phyloP scores from a whole-genome alignment of 169 alveolate genomes.

The Cardiosporidium cionae region DNA sequence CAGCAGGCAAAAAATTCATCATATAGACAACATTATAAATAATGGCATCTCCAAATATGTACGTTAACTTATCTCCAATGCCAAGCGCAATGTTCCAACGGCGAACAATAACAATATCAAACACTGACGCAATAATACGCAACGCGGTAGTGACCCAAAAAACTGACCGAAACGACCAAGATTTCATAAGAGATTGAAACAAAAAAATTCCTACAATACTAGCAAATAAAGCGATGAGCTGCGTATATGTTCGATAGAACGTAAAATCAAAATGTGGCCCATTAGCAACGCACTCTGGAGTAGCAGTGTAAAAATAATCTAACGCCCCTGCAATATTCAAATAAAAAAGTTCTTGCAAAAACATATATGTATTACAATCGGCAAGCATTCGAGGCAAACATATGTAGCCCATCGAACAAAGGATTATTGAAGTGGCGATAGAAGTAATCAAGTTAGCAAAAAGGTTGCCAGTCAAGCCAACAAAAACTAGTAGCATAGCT shows the following conservation, averaged over 20 bases:
- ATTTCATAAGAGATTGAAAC: not conserved
- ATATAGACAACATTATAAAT: not conserved
- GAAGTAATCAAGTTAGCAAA: not conserved
- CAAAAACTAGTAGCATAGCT: not conserved
- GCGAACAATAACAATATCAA: not conserved
- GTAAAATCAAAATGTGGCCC: constrained; percentile 23
- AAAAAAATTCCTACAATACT: not conserved
- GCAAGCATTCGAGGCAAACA: constrained; percentile 4
- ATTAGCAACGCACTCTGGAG: constrained; percentile 5
- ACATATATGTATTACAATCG: not conserved
- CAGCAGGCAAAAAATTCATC: not conserved
- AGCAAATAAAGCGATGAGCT: constrained; percentile 1
- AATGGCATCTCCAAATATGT: constrained; percentile 4
- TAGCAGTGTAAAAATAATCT: constrained; percentile 18
- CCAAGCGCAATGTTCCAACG: constrained; percentile 1
- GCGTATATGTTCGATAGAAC: constrained; percentile 10
- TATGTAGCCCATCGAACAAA: not conserved
- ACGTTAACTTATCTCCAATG: not conserved
- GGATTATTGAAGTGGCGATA: not conserved
- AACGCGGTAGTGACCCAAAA: constrained; percentile 2
- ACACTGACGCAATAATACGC: constrained; percentile 1
- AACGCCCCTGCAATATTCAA: constrained; percentile 2
- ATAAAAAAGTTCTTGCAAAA: not conserved
- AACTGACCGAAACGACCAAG: not conserved
- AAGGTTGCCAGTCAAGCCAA: not conserved